A percentile compares a stretch with the other conserved stretches of the same genome.
These are phyloP conservation scores for Corallochytrium limacisporum DNA, from an alignment of 78 protist species.

Conservation along the genomic window DNA sequence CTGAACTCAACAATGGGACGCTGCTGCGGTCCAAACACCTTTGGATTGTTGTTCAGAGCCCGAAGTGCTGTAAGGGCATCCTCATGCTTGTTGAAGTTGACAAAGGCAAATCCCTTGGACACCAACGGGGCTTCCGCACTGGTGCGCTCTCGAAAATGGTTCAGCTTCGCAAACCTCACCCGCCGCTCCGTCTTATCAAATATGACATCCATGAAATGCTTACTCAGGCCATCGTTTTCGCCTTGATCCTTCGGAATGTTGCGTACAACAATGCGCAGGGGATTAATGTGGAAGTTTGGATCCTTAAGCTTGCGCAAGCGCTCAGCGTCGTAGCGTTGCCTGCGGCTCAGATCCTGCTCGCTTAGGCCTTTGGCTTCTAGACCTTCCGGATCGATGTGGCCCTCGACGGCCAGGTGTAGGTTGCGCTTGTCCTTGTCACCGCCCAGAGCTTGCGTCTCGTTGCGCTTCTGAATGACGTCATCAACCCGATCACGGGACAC, in stretches of 20 bases:
- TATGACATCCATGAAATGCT: too few relatives aligned
- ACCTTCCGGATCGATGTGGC: background rate
- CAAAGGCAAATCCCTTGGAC: constrained; percentile 1
- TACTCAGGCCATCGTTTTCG: too few relatives aligned
- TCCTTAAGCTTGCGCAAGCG: background rate
- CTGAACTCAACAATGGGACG: constrained; percentile 16
- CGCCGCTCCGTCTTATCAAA: too few relatives aligned
- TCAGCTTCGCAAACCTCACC: too few relatives aligned
- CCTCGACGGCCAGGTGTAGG: background rate
- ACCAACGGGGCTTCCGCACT: too few relatives aligned
- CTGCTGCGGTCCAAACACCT: background rate
- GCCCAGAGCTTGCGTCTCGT: too few relatives aligned
- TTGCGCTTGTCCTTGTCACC: background rate
- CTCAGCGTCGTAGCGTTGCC: background rate
- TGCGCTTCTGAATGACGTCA: too few relatives aligned
- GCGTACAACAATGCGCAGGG: background rate
- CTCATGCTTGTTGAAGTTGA: background rate
- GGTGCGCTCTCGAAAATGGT: too few relatives aligned
- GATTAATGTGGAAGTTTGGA: background rate
- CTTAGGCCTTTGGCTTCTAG: background rate
- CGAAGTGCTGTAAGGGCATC: constrained; percentile 12
- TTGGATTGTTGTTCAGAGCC: constrained; percentile 8
- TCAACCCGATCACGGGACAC: too few relatives aligned
- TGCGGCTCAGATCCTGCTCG: background rate
- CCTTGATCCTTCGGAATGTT: background rate